Percentiles rank a stretch among this genome's conserved stretches.
Conservation (phyloP, 371 early-diverging fungal species). For the Capillidium heterosporum region DNA sequence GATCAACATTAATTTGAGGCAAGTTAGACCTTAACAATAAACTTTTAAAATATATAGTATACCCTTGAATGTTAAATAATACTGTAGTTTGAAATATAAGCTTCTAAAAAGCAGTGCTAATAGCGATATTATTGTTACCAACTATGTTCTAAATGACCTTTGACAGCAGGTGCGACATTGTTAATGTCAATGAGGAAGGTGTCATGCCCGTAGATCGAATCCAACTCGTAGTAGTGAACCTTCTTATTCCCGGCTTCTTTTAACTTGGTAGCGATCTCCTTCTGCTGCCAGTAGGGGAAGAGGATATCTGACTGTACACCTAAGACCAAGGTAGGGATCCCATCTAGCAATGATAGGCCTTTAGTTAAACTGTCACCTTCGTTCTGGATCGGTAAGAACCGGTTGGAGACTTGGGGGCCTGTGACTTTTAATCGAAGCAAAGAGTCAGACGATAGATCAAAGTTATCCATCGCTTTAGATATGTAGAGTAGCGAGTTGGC, state of each 20-base stretch:
- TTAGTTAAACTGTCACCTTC: constrained; percentile 25
- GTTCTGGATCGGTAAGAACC: not conserved
- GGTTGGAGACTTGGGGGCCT: constrained; percentile 17
- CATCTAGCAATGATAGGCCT: constrained; percentile 29
- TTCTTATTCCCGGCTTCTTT: constrained; percentile 58
- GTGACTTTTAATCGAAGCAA: constrained; percentile 20
- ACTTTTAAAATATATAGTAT: too few relatives aligned
- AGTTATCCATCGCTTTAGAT: constrained; percentile 95
- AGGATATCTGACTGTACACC: constrained; percentile 89
- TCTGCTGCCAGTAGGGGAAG: constrained; percentile 90
- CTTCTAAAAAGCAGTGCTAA: too few relatives aligned
- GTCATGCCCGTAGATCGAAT: constrained; percentile 91
- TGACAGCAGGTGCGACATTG: constrained; percentile 83
- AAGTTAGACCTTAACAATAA: too few relatives aligned
- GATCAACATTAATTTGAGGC: constrained; percentile 59
- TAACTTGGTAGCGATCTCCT: constrained; percentile 78
- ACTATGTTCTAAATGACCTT: constrained; percentile 73
- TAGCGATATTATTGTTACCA: too few relatives aligned
- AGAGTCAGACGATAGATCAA: constrained; percentile 61
- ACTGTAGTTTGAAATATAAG: too few relatives aligned
- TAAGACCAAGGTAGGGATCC: constrained; percentile 64
- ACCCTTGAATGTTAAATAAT: too few relatives aligned
- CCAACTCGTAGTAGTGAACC: constrained; percentile 92
- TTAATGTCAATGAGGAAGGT: constrained; percentile 83
- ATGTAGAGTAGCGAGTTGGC: constrained; percentile 86